phyloP scores from a whole-genome alignment of 148 eudicot species.

The Mesembryanthemum crystallinum region DNA sequence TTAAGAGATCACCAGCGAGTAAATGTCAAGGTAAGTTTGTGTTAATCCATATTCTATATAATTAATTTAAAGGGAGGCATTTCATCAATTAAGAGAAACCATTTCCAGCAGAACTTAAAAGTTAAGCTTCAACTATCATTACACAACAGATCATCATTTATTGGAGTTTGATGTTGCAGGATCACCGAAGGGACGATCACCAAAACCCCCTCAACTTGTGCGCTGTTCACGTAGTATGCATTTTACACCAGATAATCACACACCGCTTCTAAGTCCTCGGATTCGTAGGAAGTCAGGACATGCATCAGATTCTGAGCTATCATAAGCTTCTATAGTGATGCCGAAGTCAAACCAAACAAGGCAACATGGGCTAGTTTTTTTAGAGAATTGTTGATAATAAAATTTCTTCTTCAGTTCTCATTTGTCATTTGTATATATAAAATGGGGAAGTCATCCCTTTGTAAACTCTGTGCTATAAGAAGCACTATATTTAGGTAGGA shows the following conservation, averaged over 20 bases:
- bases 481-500: constrained; percentile 18
- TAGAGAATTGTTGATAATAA: background rate
- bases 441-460: background rate
- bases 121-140: background rate
- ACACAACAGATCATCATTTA: background rate
- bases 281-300: constrained; percentile 52
- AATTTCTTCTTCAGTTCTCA: background rate
- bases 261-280: constrained; percentile 31
- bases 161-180: constrained; percentile 32
- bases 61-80: no score
- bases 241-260: constrained; percentile 39
- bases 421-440: constrained; percentile 1
- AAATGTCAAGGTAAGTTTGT: constrained; percentile 43
- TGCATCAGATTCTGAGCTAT: constrained; percentile 65
- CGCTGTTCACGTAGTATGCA: constrained; percentile 38
- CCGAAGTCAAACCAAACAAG: background rate
- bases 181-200: constrained; percentile 42
- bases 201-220: constrained; percentile 49
- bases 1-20: constrained; percentile 31
- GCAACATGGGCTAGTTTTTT: background rate
- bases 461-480: constrained; percentile 1
- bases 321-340: constrained; percentile 21
- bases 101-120: background rate
- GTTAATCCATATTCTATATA: background rate
- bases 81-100: no score